Base-by-base conservation (phyloP, 345 rosid species). In the Diplotaxis tenuifolia region DNA sequence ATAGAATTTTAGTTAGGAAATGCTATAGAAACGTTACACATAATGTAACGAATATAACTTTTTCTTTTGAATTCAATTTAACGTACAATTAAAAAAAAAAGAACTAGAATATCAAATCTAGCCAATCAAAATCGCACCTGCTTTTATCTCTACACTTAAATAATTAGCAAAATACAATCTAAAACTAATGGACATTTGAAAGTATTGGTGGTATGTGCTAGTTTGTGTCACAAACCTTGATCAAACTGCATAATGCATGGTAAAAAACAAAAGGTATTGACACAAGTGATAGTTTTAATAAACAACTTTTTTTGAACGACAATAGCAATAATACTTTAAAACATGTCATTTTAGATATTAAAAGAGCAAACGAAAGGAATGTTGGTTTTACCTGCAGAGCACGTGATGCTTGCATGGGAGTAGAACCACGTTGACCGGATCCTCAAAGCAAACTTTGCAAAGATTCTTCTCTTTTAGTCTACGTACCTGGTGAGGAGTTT, bases 351-450 rank as follows among this genome's bases (percentile, higher is more conserved):
- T 25, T 14, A 57, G 19, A 58, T 16, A 31, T 15, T 28, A 7
- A 0, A 15, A 58, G 40, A 27, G 16, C 28, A 16, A 15, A 15
- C 22, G 31, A 4, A 53, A 53, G 7, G 58, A 53, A 25, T 25
- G 28, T 25, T 25, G 1, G 11, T 60, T n/a, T 71, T 83, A 90
- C 96, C 98, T 84, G 87, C 96, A 92, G 50, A 88, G 91, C 78
- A 77, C 82, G 27, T 83, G 91, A 80, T 92, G 98, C 74, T 90
- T 81, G 79, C 96, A 90, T 8, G 96, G 96, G 55, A 93, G 93
- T 57, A 87, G 78, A 71, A 93, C 93, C 21, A 83, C 52, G 11
- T 83, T 79, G 59, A 93, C 90, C 14, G 91, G 91, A 58, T 85
- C 95, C 80, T 87, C 95, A 10, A 90, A 90, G 86, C 96, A 93